A percentile compares a stretch with the other conserved stretches of the same genome.
These are phyloP conservation scores for Xylaria venustula DNA, from an alignment of 495 filamentous ascomycete species.

Conservation along the genomic window DNA sequence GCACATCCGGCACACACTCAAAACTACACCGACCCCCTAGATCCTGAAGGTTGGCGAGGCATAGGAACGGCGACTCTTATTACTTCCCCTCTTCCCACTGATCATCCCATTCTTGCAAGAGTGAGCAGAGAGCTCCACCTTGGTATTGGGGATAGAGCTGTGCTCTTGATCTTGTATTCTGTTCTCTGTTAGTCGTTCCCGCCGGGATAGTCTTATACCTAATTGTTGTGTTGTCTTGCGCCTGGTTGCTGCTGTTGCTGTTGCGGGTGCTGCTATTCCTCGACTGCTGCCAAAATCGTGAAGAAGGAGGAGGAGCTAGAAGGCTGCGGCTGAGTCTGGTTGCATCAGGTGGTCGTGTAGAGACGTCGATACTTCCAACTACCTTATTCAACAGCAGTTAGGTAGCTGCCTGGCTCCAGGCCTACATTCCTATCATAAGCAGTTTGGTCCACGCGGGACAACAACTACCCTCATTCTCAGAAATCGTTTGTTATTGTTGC, in stretches of 20 bases:
- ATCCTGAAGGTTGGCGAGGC: not conserved
- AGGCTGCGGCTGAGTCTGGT: not conserved
- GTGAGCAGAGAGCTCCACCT: not conserved
- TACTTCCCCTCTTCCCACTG: conserved; percentile 7
- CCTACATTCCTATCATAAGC: conserved; percentile 2
- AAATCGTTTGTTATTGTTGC: not conserved
- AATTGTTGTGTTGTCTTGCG: not conserved
- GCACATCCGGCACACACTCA: conserved; percentile 14
- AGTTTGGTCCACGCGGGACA: not conserved
- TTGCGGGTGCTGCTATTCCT: not conserved
- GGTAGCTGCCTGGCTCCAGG: not conserved
- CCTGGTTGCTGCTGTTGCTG: not conserved
- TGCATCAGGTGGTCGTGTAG: not conserved
- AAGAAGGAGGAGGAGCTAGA: not conserved
- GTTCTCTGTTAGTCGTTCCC: not conserved
- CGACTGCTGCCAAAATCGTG: not conserved
- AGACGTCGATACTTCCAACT: not conserved
- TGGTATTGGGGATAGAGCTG: not conserved
- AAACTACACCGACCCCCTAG: conserved; percentile 11
- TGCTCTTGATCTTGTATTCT: no score
- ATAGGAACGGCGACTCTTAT: conserved; percentile 2
- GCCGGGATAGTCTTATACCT: conserved; percentile 4
- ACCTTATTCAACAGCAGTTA: not conserved
- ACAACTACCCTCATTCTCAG: not conserved
- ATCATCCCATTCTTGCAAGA: not conserved